phyloP scores from a whole-genome alignment of 306 rosid species.

The Crotalaria pallida region DNA sequence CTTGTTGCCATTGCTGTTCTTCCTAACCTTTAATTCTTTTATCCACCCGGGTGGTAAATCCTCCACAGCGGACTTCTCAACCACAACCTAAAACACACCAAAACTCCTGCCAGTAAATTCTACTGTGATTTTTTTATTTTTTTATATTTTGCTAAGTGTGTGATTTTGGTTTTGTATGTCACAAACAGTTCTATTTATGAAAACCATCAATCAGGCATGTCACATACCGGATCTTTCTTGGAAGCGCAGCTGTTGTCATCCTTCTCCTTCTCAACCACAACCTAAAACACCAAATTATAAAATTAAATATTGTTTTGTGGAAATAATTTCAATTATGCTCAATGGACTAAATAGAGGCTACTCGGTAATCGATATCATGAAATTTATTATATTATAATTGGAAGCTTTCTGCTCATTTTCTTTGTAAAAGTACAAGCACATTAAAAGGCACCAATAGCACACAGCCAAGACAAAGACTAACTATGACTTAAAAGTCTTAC shows the following conservation, averaged over 20 bases:
- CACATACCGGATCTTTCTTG: not conserved
- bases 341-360: not conserved
- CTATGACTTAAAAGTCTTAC: not conserved
- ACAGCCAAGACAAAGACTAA: conserved; percentile 5
- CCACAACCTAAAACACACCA: conserved; percentile 46
- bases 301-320: conserved; percentile 10
- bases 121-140: not conserved
- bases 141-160: too few relatives aligned
- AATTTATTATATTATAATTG: not conserved
- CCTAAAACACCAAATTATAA: conserved; percentile 38
- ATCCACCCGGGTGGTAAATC: conserved; percentile 84
- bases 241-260: too few relatives aligned
- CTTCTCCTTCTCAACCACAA: conserved; percentile 40
- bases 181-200: conserved; percentile 7
- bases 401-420: not conserved
- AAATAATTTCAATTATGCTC: conserved; percentile 1
- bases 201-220: not conserved
- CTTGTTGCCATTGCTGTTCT: conserved; percentile 28
- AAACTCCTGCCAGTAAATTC: not conserved
- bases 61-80: conserved; percentile 45
- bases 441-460: conserved; percentile 3
- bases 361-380: conserved; percentile 13
- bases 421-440: not conserved
- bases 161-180: conserved; percentile 5
- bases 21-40: conserved; percentile 52